Percentiles rank a stretch among this genome's conserved stretches.
These are phyloP conservation scores for Diversispora eburnea DNA, from an alignment of 192 early-diverging fungal genomes.

Conservation along the genomic window DNA sequence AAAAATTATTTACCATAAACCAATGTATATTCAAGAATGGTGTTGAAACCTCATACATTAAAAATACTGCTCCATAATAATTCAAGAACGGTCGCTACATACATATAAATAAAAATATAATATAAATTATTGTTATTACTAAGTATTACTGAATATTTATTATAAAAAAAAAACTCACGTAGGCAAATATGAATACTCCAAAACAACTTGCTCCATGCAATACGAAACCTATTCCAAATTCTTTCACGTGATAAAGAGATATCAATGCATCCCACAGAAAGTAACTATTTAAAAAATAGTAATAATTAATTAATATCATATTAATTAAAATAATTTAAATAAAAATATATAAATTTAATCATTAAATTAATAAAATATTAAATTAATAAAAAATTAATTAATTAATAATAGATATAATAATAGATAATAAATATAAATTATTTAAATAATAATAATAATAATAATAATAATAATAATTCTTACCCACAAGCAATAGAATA, in stretches of 20 bases:
- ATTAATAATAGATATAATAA: background rate
- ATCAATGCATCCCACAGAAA: conserved; percentile 88
- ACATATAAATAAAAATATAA: background rate
- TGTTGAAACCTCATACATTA: conserved; percentile 90
- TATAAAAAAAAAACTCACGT: conserved; percentile 45
- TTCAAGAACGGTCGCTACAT: conserved; percentile 74
- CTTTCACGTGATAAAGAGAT: conserved; percentile 59
- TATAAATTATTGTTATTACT: background rate
- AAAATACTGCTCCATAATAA: conserved; percentile 83
- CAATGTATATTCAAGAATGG: conserved; percentile 91
- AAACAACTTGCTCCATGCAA: conserved; percentile 78
- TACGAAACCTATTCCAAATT: conserved; percentile 76
- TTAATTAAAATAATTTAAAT: too few relatives aligned
- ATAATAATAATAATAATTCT: conserved; percentile 10
- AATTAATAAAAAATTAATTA: too few relatives aligned
- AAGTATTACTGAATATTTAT: background rate
- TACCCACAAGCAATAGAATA: conserved; percentile 85
- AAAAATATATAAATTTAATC: too few relatives aligned
- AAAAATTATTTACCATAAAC: conserved; percentile 43
- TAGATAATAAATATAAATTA: background rate
- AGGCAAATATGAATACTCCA: conserved; percentile 69
- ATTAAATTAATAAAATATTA: too few relatives aligned
- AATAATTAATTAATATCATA: too few relatives aligned
- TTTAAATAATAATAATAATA: background rate
- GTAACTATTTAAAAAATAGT: conserved; percentile 54